phyloP scores from a whole-genome alignment of 2,329 filamentous ascomycete genomes.

The Teratosphaeria pseudoeucalypti region DNA sequence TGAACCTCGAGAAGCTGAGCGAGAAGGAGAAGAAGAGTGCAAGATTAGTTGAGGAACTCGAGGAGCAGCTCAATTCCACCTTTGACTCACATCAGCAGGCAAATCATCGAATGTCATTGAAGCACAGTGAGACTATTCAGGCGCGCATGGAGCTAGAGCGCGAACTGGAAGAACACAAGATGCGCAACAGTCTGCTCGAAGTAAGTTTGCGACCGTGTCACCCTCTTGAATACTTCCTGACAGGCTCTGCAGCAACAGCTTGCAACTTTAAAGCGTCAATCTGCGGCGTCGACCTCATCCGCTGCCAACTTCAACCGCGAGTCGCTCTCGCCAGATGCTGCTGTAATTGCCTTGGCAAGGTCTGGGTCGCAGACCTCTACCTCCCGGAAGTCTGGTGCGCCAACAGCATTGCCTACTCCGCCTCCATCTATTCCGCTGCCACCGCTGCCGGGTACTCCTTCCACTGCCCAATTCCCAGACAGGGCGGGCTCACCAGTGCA shows the following conservation, averaged over 20 bases:
- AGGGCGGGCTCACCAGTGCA: conserved; percentile 55
- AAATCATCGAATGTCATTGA: conserved; percentile 73
- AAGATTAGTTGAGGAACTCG: conserved; percentile 84
- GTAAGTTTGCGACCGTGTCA: conserved; percentile 39
- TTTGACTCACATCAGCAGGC: conserved; percentile 84
- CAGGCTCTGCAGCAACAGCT: conserved; percentile 54
- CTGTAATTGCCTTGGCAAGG: conserved; percentile 36
- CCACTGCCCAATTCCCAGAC: conserved; percentile 34
- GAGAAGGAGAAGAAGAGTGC: conserved; percentile 80
- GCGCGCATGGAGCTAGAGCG: conserved; percentile 37
- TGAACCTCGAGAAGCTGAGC: conserved; percentile 46
- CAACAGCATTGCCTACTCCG: conserved; percentile 78
- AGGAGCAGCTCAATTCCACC: conserved; percentile 89
- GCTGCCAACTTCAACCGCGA: conserved; percentile 30
- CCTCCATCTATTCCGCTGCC: conserved; percentile 94
- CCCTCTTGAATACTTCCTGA: not conserved
- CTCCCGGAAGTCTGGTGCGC: conserved; percentile 75
- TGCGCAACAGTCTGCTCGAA: conserved; percentile 67
- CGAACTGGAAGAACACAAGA: conserved; percentile 69
- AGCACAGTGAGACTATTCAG: conserved; percentile 37
- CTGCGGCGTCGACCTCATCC: conserved; percentile 21
- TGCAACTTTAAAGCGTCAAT: conserved; percentile 22
- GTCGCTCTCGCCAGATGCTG: conserved; percentile 36
- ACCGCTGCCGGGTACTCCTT: conserved; percentile 59
- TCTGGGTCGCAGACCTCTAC: conserved; percentile 53